Base-by-base conservation (phyloP, 768 basidiomycete genomes). In the Pisolithus albus region DNA sequence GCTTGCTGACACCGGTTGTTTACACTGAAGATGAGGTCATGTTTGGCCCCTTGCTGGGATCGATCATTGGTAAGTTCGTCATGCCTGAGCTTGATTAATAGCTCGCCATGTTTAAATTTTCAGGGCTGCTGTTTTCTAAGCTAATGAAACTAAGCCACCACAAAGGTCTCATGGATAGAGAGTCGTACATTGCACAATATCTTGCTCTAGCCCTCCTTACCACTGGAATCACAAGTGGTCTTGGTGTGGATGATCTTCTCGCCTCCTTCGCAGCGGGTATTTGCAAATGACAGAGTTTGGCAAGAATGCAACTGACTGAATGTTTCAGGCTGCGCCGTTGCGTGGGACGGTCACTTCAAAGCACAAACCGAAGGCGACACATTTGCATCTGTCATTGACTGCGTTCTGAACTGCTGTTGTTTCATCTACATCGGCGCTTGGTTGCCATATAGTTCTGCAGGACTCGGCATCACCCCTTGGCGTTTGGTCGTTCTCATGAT, bases 351-450 rank as follows among this genome's bases (percentile, higher is more conserved):
- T 3, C 75, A 89, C 57, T 88, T 88, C 70, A 86, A 88, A 59
- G 69, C 70, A 18, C 83, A 90, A 53, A 90, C 81, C 0, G 88
- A 94, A 67, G 83, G 87, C 56, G 89, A 92, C 52, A 74, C 82
- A 10, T 97, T 99, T 64, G 86, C 91, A 1, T 85, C 91, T 23
- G 88, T 96, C 39, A 84, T 98, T 55, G 90, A 97, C 65, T 79
- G 96, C 55, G 75, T 96, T 23, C 74, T 90, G 49, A 90, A 89
- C 58, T 86, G 86, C 54, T 83, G 72, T 2, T 86, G 86, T 66
- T 91, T 91, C 66, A 74, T 91, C 24, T 90, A 90, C 62, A 87
- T 78, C 16, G 96, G 95, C 24, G 93, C 95, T 2, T 92, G 93
- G 83, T 66, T 89, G 10, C 85, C 86, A 0, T 88, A 86, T 63